phyloP scores from a whole-genome alignment of 2,329 filamentous ascomycete genomes.

The Hypocreales sp. region DNA sequence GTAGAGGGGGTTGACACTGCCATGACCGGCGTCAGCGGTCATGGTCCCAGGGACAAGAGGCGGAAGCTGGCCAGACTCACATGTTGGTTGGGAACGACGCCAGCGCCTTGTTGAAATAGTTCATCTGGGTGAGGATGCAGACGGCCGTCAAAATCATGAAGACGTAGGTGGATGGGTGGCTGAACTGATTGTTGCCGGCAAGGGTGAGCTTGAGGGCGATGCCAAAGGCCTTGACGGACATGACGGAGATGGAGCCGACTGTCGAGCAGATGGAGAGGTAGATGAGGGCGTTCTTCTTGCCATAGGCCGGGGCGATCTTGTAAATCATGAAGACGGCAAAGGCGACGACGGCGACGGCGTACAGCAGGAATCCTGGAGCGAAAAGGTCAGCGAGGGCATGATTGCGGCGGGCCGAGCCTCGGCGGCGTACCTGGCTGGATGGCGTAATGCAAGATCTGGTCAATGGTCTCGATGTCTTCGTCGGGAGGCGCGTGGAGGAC shows the following conservation, averaged over 20 bases:
- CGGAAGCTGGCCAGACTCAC: no score
- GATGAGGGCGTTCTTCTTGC: constrained; percentile 89
- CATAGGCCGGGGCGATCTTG: constrained; percentile 73
- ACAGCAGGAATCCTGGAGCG: constrained; percentile 66
- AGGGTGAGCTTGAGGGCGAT: constrained; percentile 95
- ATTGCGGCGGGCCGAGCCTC: constrained; percentile 7
- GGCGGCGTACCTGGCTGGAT: constrained; percentile 61
- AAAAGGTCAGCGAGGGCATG: no score
- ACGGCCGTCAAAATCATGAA: constrained; percentile 87
- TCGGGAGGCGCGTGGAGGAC: constrained; percentile 94
- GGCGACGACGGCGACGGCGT: constrained; percentile 61
- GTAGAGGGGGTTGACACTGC: constrained; percentile 85
- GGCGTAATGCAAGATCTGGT: constrained; percentile 81
- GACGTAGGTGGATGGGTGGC: constrained; percentile 88
- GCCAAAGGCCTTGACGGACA: constrained; percentile 97
- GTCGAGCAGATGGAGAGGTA: constrained; percentile 97
- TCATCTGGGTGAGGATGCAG: constrained; percentile 98
- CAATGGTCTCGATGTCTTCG: constrained; percentile 77
- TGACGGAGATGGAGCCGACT: constrained; percentile 92
- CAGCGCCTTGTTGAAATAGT: constrained; percentile 98
- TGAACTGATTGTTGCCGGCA: constrained; percentile 86
- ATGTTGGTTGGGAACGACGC: constrained; percentile 96
- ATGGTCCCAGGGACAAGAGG: not conserved
- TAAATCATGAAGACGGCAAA: constrained; percentile 96
- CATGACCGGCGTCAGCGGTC: constrained; percentile 3